Conservation (phyloP, 1,139 yeast genomes). For the Candida frijolesensis region DNA sequence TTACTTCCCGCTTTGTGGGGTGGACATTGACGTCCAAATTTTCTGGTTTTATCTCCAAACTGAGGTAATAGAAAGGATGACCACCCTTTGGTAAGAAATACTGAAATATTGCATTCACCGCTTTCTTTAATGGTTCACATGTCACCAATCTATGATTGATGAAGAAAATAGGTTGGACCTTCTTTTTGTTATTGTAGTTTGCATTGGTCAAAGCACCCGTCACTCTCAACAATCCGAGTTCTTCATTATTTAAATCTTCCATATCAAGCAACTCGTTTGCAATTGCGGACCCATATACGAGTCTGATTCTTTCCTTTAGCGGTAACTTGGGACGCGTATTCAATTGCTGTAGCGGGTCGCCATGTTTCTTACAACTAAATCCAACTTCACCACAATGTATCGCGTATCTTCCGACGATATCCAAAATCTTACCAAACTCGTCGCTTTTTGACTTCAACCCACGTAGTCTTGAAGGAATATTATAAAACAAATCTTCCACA, state of each 20-base stretch:
- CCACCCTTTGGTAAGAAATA: conserved; percentile 78
- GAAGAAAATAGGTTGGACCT: conserved; percentile 71
- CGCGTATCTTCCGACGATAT: conserved; percentile 83
- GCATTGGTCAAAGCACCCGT: conserved; percentile 71
- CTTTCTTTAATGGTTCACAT: conserved; percentile 78
- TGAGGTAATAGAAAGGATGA: conserved; percentile 75
- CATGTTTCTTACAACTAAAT: conserved; percentile 76
- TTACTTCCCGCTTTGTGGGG: conserved; percentile 92
- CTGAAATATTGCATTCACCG: conserved; percentile 64
- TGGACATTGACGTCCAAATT: conserved; percentile 92
- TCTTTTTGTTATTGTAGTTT: conserved; percentile 70
- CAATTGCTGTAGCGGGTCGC: conserved; percentile 63
- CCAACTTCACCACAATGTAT: conserved; percentile 72
- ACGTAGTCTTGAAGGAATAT: conserved; percentile 76
- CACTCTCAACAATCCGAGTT: conserved; percentile 50
- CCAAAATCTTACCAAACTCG: conserved; percentile 76
- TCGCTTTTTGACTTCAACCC: conserved; percentile 69
- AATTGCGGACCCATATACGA: conserved; percentile 69
- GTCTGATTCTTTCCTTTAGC: conserved; percentile 67
- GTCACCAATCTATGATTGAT: conserved; percentile 82
- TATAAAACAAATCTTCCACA: conserved; percentile 90
- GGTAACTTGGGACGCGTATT: conserved; percentile 51
- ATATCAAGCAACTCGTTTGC: conserved; percentile 66
- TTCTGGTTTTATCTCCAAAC: conserved; percentile 63
- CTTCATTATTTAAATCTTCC: conserved; percentile 25